phyloP scores from a whole-genome alignment of 2,329 filamentous ascomycete genomes.

The Paecilomyces niveus region DNA sequence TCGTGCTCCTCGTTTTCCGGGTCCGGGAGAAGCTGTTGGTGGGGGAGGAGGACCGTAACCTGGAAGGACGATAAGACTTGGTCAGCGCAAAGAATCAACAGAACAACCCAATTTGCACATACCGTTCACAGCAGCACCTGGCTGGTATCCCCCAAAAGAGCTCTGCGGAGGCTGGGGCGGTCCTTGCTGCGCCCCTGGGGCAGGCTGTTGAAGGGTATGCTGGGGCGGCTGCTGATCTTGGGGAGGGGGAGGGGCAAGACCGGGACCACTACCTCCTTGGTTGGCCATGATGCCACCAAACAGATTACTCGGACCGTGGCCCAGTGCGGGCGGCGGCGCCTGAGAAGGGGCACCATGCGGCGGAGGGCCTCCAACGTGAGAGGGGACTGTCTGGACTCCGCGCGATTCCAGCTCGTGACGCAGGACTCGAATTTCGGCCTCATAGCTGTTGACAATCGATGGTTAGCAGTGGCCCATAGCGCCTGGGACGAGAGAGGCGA shows the following conservation, averaged over 20 bases:
- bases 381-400: conserved; percentile 56
- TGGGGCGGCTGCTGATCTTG: conserved; percentile 56
- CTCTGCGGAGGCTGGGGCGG: conserved; percentile 64
- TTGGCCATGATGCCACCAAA: conserved; percentile 97
- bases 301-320: conserved; percentile 79
- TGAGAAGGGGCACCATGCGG: conserved; percentile 76
- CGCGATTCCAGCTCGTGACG: conserved; percentile 78
- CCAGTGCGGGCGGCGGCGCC: conserved; percentile 76
- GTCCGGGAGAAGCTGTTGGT: conserved; percentile 79
- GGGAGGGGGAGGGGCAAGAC: conserved; percentile 68
- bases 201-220: conserved; percentile 54
- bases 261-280: conserved; percentile 74
- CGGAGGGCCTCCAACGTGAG: conserved; percentile 64
- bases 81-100: conserved; percentile 40
- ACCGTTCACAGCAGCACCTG: conserved; percentile 57
- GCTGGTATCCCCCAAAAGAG: conserved; percentile 65
- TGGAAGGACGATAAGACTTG: conserved; percentile 27
- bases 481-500: conserved; percentile 8
- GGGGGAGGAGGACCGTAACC: conserved; percentile 79
- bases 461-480: neutral
- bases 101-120: conserved; percentile 26
- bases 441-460: conserved; percentile 59
- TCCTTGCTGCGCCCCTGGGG: conserved; percentile 51
- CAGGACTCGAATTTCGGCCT: conserved; percentile 79
- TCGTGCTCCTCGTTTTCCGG: conserved; percentile 65